phyloP scores from a whole-genome alignment of 352 stramenopile species.

The Pythium brachiatum region DNA sequence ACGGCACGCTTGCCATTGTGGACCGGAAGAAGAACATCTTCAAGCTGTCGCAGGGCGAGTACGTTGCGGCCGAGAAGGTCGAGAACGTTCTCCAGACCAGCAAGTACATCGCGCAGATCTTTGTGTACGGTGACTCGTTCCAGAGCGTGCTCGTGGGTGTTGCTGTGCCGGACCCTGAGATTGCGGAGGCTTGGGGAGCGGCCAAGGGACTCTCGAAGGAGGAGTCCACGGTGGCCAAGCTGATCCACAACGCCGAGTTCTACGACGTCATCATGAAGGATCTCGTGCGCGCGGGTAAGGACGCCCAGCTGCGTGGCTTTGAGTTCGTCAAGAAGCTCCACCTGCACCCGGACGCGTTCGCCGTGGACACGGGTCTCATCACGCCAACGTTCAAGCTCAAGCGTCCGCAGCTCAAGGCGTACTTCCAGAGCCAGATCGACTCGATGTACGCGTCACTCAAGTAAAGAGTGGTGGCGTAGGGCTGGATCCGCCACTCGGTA shows the following conservation, averaged over 20 bases:
- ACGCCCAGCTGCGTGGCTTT: constrained; percentile 85
- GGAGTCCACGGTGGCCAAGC: constrained; percentile 26
- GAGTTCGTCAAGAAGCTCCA: constrained; percentile 90
- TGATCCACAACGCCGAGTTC: constrained; percentile 36
- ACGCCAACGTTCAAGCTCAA: constrained; percentile 98
- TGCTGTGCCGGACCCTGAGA: constrained; percentile 83
- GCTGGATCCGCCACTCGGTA: background rate
- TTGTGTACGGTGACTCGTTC: constrained; percentile 96
- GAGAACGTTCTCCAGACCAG: constrained; percentile 94
- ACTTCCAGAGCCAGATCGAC: constrained; percentile 49
- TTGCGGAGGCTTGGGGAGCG: constrained; percentile 51
- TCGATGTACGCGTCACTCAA: constrained; percentile 44
- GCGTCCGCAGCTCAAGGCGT: constrained; percentile 59
- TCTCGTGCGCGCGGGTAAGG: constrained; percentile 41
- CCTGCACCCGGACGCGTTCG: constrained; percentile 86
- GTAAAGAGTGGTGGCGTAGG: background rate
- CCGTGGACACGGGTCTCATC: constrained; percentile 87
- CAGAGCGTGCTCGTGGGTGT: constrained; percentile 94
- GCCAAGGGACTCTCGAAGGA: constrained; percentile 46
- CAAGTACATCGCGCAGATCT: constrained; percentile 93
- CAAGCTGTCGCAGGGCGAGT: constrained; percentile 95
- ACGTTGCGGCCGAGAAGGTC: constrained; percentile 96
- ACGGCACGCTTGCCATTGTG: constrained; percentile 91
- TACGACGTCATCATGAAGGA: constrained; percentile 32
- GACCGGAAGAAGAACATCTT: constrained; percentile 95